Conservation (phyloP, 2,329 filamentous ascomycete genomes). For the Talaromyces sp. region DNA sequence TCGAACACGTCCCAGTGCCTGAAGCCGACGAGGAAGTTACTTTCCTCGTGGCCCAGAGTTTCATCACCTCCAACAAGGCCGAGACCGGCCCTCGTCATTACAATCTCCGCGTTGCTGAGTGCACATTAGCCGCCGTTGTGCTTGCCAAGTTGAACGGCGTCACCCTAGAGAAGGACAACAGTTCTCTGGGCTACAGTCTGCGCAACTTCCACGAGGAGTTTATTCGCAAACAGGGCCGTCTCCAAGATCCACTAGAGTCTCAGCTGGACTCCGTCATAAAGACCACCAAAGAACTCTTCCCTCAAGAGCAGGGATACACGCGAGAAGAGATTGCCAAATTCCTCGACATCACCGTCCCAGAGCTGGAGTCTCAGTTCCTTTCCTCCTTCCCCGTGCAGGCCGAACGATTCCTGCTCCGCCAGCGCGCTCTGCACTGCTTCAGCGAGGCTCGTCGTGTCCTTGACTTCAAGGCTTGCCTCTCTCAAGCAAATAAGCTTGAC, state of each 20-base stretch:
- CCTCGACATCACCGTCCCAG: constrained; percentile 62
- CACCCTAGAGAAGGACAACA: constrained; percentile 70
- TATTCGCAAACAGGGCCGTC: constrained; percentile 52
- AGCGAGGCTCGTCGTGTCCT: constrained; percentile 81
- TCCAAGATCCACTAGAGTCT: constrained; percentile 50
- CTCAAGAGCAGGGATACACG: constrained; percentile 78
- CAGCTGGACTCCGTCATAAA: constrained; percentile 71
- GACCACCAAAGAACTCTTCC: constrained; percentile 65
- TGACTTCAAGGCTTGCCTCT: constrained; percentile 73
- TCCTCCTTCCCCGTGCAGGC: constrained; percentile 85
- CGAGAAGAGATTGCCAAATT: constrained; percentile 74
- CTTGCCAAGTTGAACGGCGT: constrained; percentile 56
- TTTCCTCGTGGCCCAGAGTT: constrained; percentile 92
- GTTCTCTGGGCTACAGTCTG: constrained; percentile 76
- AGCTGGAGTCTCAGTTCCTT: constrained; percentile 74
- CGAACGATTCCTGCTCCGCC: constrained; percentile 78
- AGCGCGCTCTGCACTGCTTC: constrained; percentile 87
- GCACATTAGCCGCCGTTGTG: constrained; percentile 74
- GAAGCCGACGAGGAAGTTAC: constrained; percentile 74
- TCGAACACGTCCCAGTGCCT: constrained; percentile 75
- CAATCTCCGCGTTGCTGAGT: constrained; percentile 94
- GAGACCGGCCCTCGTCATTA: constrained; percentile 91
- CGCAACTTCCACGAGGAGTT: constrained; percentile 82
- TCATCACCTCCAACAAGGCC: constrained; percentile 90
- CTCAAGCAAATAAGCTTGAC: constrained; percentile 48